phyloP scores from a whole-genome alignment of 805 yeast genomes.

The Candida hungchunana region DNA sequence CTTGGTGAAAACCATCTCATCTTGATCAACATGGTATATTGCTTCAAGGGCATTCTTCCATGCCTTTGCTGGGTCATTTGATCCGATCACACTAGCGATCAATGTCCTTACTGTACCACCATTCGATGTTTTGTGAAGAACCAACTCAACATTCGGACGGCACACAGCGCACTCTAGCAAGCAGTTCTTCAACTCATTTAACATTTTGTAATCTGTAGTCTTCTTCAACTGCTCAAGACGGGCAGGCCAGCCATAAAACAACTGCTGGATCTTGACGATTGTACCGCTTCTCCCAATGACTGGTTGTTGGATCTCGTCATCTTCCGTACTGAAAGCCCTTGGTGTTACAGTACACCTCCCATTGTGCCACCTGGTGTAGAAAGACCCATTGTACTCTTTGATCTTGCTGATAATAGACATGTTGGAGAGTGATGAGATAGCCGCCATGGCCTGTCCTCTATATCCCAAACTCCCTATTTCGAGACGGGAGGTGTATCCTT shows the following conservation, averaged over 20 bases:
- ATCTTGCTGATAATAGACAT: conserved; percentile 46
- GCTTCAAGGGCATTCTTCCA: conserved; percentile 20
- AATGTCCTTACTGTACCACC: not conserved
- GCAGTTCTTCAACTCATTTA: conserved; percentile 28
- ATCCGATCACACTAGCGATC: conserved; percentile 3
- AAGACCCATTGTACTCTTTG: conserved; percentile 26
- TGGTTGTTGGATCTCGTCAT: conserved; percentile 1
- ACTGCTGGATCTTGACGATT: conserved; percentile 30
- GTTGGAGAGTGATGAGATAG: conserved; percentile 45
- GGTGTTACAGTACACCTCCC: conserved; percentile 12
- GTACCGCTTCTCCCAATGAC: conserved; percentile 38
- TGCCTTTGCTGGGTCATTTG: not conserved
- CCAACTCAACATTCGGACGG: conserved; percentile 24
- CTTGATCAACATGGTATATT: conserved; percentile 29
- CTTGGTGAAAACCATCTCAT: not conserved
- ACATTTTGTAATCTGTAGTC: conserved; percentile 20
- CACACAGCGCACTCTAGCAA: conserved; percentile 30
- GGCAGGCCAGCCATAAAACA: conserved; percentile 44
- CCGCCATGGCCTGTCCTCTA: conserved; percentile 66
- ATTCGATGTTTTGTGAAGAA: conserved; percentile 3
- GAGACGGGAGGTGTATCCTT: conserved; percentile 37
- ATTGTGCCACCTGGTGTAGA: conserved; percentile 17
- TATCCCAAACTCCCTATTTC: conserved; percentile 53
- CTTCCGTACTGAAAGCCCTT: not conserved
- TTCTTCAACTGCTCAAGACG: conserved; percentile 30